These are phyloP conservation scores for Paramecium bursaria DNA, from an alignment of 73 alveolate genomes.

Conservation along the genomic window DNA sequence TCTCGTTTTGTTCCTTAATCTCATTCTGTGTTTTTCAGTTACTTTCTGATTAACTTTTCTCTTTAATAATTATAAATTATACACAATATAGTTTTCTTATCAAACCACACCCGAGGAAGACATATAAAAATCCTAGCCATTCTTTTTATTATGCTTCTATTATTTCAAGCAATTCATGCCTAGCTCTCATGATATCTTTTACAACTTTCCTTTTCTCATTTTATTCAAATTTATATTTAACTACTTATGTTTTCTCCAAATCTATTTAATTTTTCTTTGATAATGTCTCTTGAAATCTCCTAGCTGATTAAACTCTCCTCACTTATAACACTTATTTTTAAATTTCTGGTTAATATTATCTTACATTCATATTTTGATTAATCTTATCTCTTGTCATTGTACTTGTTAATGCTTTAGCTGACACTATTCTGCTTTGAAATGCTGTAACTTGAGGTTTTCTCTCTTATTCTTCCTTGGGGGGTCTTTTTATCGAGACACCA, in stretches of 20 bases:
- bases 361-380: neutral
- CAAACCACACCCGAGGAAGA: neutral
- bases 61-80: neutral
- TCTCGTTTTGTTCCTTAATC: slow-evolving; percentile 10
- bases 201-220: slow-evolving; percentile 12
- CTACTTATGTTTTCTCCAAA: neutral
- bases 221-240: slow-evolving; percentile 12
- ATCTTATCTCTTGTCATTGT: slow-evolving; percentile 24
- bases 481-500: neutral
- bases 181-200: neutral
- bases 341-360: slow-evolving; percentile 36
- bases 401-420: neutral
- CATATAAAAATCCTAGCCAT: neutral
- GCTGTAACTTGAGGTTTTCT: slow-evolving; percentile 19
- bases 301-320: slow-evolving; percentile 50
- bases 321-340: neutral
- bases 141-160: slow-evolving; percentile 9
- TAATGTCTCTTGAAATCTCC: slow-evolving; percentile 13
- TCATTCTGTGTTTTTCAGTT: neutral
- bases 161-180: neutral
- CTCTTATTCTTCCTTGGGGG: neutral
- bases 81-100: slow-evolving; percentile 30
- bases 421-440: neutral
- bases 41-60: neutral
- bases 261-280: neutral